Evolutionary conservation across 148 eudicot species (phyloP), one percentile per base, ranked within the genome.

Genomic region (Silene conica): DNA sequence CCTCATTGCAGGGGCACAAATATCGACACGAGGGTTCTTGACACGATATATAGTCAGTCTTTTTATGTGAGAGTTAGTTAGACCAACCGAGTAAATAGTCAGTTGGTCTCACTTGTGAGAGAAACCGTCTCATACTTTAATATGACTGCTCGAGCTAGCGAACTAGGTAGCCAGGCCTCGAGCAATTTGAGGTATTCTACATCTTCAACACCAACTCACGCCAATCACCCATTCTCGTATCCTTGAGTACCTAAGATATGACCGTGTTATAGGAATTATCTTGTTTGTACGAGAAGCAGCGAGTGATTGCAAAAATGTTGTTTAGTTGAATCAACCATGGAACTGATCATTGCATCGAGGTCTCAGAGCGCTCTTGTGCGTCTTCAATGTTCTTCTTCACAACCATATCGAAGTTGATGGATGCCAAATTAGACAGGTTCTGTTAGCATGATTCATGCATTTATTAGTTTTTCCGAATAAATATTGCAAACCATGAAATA

Each of bases 361-460:
- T 22, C 68, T 82, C 82, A 31, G 82, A 74, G 75, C 81, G 87
- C 45, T 31, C 93, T 76, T 80, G 83, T 63, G 75, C 74, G 67
- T 87, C 97, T 81, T 85, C 82, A 34, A 89, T 81, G 59, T 74
- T 86, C 84, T 74, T 86, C 84, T 83, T 90, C 67, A 86, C 86
- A 28, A 95, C 87, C 85, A 92, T 45, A 82, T 96, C 99, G 58
- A 90, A 96, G 81, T 95, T 95, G 78, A 95, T 95, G 14, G 96
- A 95, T 76, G 99, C 99, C 76, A 96, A 80, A 78, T 96, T 96
- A 23, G 99, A 90, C 84, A 96, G 81, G 79, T 92, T 96, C 99
- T 96, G 92, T 68, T 25, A 31, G 72, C 48, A 79, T 20, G 78
- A 31, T 58, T 61, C 52, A 81, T 45, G 54, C 0, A 43, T 48